These are phyloP conservation scores for Thelephora terrestris DNA, from an alignment of 1,284 basidiomycete genomes.

Conservation along the genomic window DNA sequence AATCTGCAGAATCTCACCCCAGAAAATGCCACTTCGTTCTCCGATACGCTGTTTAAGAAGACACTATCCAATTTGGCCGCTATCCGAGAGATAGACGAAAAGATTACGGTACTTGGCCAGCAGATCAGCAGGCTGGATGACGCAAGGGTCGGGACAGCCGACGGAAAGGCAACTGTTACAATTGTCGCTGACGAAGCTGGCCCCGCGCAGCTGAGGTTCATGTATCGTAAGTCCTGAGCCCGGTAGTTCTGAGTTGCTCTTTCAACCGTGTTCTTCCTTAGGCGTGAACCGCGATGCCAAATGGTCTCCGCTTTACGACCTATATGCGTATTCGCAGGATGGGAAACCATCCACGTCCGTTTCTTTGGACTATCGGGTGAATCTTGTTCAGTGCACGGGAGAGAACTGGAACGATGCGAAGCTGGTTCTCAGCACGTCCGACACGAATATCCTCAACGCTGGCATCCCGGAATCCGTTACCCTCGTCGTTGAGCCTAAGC, in stretches of 20 bases:
- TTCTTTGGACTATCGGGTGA: constrained; percentile 44
- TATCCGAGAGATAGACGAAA: constrained; percentile 24
- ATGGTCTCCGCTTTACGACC: constrained; percentile 52
- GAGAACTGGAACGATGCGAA: constrained; percentile 44
- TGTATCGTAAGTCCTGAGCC: constrained; percentile 36
- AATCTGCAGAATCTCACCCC: no score
- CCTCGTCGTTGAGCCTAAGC: background rate
- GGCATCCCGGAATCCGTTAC: background rate
- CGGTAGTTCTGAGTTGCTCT: background rate
- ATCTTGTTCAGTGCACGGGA: constrained; percentile 44
- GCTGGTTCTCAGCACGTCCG: constrained; percentile 43
- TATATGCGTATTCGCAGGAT: constrained; percentile 37
- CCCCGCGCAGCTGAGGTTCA: constrained; percentile 34
- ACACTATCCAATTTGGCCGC: no score
- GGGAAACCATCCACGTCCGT: constrained; percentile 34
- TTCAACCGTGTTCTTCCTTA: constrained; percentile 13
- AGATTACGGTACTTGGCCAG: constrained; percentile 13
- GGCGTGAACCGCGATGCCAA: constrained; percentile 39
- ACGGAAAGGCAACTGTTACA: background rate
- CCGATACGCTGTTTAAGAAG: no score
- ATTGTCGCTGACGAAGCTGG: background rate
- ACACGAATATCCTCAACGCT: background rate
- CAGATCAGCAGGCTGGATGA: background rate
- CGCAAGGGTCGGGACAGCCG: background rate
- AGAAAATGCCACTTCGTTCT: no score